Evolutionary conservation across 2,329 filamentous ascomycete genomes (phyloP).

Genomic region (Penicillium oxalicum): DNA sequence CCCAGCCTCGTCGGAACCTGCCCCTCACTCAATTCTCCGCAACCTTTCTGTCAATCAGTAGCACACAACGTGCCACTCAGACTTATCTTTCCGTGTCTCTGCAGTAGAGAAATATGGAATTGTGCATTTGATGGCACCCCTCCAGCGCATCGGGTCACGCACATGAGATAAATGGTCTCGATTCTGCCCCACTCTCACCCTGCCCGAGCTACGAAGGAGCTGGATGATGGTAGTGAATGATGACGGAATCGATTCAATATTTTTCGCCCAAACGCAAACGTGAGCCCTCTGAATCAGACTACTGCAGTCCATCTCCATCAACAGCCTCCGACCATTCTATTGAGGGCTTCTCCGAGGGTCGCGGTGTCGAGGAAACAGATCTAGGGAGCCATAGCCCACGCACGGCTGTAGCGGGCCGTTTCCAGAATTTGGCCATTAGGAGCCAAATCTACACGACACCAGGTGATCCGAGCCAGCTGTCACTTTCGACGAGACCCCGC

Average conservation of each 20-base stretch:
- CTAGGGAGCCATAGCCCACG: slow-evolving; percentile 34
- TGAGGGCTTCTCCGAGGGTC: slow-evolving; percentile 27
- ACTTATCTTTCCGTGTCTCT: too few relatives aligned
- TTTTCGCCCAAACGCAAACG: slow-evolving; percentile 34
- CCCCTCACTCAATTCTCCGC: too few relatives aligned
- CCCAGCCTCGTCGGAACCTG: background rate
- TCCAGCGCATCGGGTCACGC: too few relatives aligned
- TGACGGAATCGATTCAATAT: slow-evolving; percentile 21
- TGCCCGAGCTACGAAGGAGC: slow-evolving; percentile 21
- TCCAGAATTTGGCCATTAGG: slow-evolving; percentile 37
- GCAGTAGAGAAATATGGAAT: too few relatives aligned
- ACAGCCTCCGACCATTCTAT: slow-evolving; percentile 29
- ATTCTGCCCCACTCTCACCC: slow-evolving; percentile 18
- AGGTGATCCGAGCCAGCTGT: too few relatives aligned
- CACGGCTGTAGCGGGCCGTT: slow-evolving; percentile 34
- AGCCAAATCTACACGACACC: slow-evolving; percentile 15
- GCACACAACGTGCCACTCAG: too few relatives aligned
- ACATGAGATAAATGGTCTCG: slow-evolving; percentile 9
- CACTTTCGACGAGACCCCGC: background rate
- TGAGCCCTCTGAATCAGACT: slow-evolving; percentile 27
- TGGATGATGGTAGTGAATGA: slow-evolving; percentile 17
- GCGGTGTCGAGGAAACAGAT: slow-evolving; percentile 28
- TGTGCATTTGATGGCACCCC: too few relatives aligned
- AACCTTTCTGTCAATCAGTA: too few relatives aligned
- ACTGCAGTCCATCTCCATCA: slow-evolving; percentile 27